Percentiles rank a stretch among this genome's conserved stretches.
Evolutionary conservation across 306 rosid genomes (phyloP).

Genomic region (Neltuma alba): DNA sequence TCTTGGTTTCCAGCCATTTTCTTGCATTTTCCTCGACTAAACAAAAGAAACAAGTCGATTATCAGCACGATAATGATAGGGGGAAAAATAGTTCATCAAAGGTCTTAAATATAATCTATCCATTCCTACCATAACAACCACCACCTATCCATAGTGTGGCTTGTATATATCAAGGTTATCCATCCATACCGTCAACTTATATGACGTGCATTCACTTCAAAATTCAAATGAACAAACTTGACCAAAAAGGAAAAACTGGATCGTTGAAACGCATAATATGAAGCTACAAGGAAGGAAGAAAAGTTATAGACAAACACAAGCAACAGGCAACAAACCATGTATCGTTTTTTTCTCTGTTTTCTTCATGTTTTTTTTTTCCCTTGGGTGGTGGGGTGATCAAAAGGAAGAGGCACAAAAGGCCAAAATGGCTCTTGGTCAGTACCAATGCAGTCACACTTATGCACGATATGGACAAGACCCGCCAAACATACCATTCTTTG

Average conservation of each 20-base stretch:
- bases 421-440: not conserved
- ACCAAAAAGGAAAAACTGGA: not conserved
- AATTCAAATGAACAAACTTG: not conserved
- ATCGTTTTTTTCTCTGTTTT: not conserved
- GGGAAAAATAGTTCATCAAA: not conserved
- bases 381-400: no score
- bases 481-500: conserved; percentile 86
- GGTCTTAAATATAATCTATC: not conserved
- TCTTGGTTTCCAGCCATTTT: conserved; percentile 90
- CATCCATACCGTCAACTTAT: not conserved
- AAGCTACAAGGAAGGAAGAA: not conserved
- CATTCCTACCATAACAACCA: not conserved
- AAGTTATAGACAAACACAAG: not conserved
- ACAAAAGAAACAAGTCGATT: conserved; percentile 14
- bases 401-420: not conserved
- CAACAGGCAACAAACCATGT: not conserved
- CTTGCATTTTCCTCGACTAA: conserved; percentile 94
- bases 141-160: not conserved
- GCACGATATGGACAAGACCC: conserved; percentile 1
- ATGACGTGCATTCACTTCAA: not conserved
- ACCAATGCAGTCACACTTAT: not conserved
- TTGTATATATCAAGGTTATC: not conserved
- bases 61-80: not conserved
- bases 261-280: not conserved
- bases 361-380: no score